Percentiles rank a stretch among this genome's conserved stretches.
Evolutionary conservation across 257 asterid species (phyloP).

Genomic region (Verbena officinalis): DNA sequence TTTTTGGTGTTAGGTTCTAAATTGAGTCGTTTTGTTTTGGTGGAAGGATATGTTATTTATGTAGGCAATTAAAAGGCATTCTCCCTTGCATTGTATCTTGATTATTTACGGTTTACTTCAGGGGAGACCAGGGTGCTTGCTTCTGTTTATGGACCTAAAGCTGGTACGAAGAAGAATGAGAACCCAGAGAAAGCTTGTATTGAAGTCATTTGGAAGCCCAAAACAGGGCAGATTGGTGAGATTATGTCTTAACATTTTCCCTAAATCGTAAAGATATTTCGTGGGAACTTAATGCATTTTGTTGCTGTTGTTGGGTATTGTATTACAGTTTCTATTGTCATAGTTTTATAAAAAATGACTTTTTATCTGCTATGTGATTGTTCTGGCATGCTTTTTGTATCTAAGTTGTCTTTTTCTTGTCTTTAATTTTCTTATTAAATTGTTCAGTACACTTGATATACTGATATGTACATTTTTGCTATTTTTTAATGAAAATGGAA

Average conservation of each 20-base stretch:
- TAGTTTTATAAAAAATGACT: neutral
- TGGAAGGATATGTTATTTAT: neutral
- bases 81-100: neutral
- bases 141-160: constrained; percentile 92
- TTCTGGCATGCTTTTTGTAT: constrained; percentile 1
- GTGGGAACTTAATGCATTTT: neutral
- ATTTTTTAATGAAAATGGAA: constrained; percentile 16
- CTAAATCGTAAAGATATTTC: neutral
- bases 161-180: constrained; percentile 93
- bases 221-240: constrained; percentile 82
- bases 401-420: neutral
- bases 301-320: neutral
- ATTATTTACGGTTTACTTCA: constrained; percentile 36
- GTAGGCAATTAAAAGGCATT: neutral
- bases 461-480: neutral
- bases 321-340: neutral
- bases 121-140: constrained; percentile 98
- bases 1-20: neutral
- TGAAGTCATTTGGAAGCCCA: constrained; percentile 94
- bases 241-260: neutral
- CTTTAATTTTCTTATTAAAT: constrained; percentile 6
- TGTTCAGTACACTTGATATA: no score
- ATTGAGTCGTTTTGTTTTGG: neutral
- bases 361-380: neutral
- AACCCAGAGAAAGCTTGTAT: constrained; percentile 91